These are phyloP conservation scores for Emmonsia crescens DNA, from an alignment of 2,329 filamentous ascomycete species.

Conservation along the genomic window DNA sequence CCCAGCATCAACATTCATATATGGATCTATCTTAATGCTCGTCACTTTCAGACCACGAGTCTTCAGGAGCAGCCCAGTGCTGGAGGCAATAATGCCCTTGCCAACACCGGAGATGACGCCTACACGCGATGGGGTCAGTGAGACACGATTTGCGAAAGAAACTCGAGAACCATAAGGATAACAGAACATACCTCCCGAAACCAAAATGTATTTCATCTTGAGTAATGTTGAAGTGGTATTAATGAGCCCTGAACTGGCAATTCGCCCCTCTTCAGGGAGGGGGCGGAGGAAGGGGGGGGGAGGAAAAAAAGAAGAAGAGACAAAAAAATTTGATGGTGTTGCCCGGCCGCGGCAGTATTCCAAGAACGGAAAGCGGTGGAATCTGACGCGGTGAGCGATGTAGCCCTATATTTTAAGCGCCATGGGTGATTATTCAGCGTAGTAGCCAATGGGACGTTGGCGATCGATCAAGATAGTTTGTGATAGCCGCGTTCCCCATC, in stretches of 20 bases:
- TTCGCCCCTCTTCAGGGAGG: background rate
- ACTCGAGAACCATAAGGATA: background rate
- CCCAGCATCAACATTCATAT: slow-evolving; percentile 67
- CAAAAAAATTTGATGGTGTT: background rate
- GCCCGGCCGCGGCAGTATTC: background rate
- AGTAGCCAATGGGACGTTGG: too few relatives aligned
- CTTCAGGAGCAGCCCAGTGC: slow-evolving; percentile 68
- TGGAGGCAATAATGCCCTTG: slow-evolving; percentile 60
- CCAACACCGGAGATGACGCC: slow-evolving; percentile 43
- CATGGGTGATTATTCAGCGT: too few relatives aligned
- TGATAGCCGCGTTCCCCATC: too few relatives aligned
- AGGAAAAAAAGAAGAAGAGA: background rate
- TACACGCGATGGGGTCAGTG: slow-evolving; percentile 11
- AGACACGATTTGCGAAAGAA: background rate
- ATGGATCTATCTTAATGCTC: slow-evolving; percentile 61
- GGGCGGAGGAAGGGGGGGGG: background rate
- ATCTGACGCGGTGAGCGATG: too few relatives aligned
- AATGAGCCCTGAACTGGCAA: background rate
- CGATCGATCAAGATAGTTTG: too few relatives aligned
- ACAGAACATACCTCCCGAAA: slow-evolving; percentile 57
- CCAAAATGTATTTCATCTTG: slow-evolving; percentile 72
- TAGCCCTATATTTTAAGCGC: too few relatives aligned
- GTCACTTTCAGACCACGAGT: slow-evolving; percentile 65
- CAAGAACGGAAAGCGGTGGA: slow-evolving; percentile 1
- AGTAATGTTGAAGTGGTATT: slow-evolving; percentile 1